Percentiles rank a stretch among this genome's conserved stretches.
Evolutionary conservation across 2,329 filamentous ascomycete genomes (phyloP).

Genomic region (Xylaria sp.): DNA sequence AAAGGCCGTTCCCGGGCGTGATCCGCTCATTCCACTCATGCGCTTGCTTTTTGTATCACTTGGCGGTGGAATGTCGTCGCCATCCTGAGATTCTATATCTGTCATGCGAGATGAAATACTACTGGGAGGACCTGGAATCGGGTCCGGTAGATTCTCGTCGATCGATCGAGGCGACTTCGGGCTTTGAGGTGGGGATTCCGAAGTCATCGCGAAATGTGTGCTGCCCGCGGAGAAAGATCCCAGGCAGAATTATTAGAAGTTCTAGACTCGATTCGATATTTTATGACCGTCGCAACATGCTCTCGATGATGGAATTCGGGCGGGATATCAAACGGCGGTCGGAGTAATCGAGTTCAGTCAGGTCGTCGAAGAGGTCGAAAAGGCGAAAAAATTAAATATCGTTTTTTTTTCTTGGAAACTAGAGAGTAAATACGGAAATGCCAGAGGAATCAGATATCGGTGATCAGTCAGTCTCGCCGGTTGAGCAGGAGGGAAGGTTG

Average conservation of each 20-base stretch:
- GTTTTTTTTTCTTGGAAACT: not conserved
- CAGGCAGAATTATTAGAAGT: not conserved
- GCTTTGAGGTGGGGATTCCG: slow-evolving; percentile 34
- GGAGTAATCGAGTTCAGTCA: no score
- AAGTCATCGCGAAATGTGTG: slow-evolving; percentile 33
- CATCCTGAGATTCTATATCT: slow-evolving; percentile 55
- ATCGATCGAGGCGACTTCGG: slow-evolving; percentile 37
- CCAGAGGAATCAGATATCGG: not conserved
- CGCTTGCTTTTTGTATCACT: slow-evolving; percentile 34
- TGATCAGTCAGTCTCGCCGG: not conserved
- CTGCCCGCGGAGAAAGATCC: not conserved
- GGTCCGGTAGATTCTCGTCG: slow-evolving; percentile 34
- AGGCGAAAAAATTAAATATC: not conserved
- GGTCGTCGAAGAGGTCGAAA: not conserved
- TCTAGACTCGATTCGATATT: not conserved
- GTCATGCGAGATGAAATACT: slow-evolving; percentile 70
- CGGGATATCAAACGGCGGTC: not conserved
- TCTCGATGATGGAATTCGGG: not conserved
- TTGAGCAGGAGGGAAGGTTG: not conserved
- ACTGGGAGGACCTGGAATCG: slow-evolving; percentile 50
- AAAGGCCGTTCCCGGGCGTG: slow-evolving; percentile 50
- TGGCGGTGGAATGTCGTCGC: slow-evolving; percentile 30
- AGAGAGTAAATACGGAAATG: slow-evolving; percentile 1
- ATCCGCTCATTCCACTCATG: slow-evolving; percentile 43
- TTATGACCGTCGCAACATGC: slow-evolving; percentile 10